Evolutionary conservation across 2,329 filamentous ascomycete species (phyloP), one percentile per base, ranked within the genome.

Genomic region (Botrytis tulipae): DNA sequence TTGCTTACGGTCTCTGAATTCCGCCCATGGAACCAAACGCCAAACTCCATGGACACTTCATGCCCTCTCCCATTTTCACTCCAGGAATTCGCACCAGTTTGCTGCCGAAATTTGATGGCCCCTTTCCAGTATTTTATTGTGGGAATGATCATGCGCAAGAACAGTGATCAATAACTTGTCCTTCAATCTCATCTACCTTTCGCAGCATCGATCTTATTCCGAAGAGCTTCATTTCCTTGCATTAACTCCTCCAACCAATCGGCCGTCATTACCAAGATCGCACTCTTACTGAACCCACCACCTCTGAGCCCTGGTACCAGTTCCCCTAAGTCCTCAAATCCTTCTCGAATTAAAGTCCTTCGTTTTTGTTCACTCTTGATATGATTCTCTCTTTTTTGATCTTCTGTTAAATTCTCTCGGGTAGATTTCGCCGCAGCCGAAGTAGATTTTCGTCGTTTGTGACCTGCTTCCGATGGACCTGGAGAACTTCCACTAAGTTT

Each of bases 361-460:
- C 94, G 88, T 82, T 96, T 97, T 83, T 97, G 93, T 80, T 97
- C 94, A 70, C 93, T 96, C 70, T 91, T 87, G 76, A 97, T 96
- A 80, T 97, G 93, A 77, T 97, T 97, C 79, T 91, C 91, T 63
- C 93, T 87, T 82, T 95, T 96, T 82, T 96, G 92, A 74, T 92
- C 90, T 77, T 95, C 92, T 0, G 90, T 89, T 6, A 96, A 81
- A 76, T 91, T 91, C 78, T 91, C 88, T 40, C 92, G 83, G 4
- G 85, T 80, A 3, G 83, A 73, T 78, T 90, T 90, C n/a, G 81
- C 73, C 18, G 75, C 48, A 22, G 73, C 66, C n/a, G 76, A 76
- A 10, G 80, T 81, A 1, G 87, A 88, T 78, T 88, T 89, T 51
- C 87, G 84, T 67, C 87, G 83, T 78, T 87, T 87, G 22, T 77